Base-by-base conservation (phyloP, 257 asterid species). In the Thymus mandschuricus region DNA sequence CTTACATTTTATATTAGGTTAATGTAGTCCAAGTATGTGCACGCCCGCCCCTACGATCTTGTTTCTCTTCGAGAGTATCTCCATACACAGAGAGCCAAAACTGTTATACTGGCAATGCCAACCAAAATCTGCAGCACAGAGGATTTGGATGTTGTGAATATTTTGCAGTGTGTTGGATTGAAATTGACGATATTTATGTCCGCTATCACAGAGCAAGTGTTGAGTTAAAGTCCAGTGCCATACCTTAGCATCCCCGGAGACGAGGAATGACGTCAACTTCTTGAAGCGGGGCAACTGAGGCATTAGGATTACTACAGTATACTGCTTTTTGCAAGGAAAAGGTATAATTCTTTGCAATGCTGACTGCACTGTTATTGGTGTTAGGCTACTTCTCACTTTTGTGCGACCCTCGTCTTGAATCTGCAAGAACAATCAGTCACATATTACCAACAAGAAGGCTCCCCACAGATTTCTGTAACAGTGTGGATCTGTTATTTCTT, bases 271-370 rank as follows among this genome's bases (percentile, higher is more conserved):
- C 81, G 77, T 83, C 6, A 93, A 55, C 78, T 69, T 65, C 80
- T 85, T 80, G 52, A 86, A 74, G 64, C 72, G 76, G 76, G 98
- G 81, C 70, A 90, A 78, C 84, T 83, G 96, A 61, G 98, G 98
- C 98, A 93, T 93, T 54, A 93, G 83, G 76, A 93, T 87, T n/a
- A 93, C 97, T 50, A 90, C 94, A 2, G 96, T 86, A 70, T 90
- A 92, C 77, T 92, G 97, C 75, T 86, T 84, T 79, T 82, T 88
- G 87, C 98, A 92, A 74, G 98, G 97, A 63, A 83, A 88, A 11
- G 98, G 98, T 46, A 93, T 75, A 70, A 87, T 80, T 72, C 91
- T 86, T 75, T 74, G 95, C 71, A 90, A 81, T 63, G 98, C 97
- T 73, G 82, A 70, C 83, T 86, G 95, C 54, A 85, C 86, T 75